Percentiles rank a stretch among this genome's conserved stretches.
These are phyloP conservation scores for Drosera capensis DNA, from an alignment of 148 eudicot species.

Conservation along the genomic window DNA sequence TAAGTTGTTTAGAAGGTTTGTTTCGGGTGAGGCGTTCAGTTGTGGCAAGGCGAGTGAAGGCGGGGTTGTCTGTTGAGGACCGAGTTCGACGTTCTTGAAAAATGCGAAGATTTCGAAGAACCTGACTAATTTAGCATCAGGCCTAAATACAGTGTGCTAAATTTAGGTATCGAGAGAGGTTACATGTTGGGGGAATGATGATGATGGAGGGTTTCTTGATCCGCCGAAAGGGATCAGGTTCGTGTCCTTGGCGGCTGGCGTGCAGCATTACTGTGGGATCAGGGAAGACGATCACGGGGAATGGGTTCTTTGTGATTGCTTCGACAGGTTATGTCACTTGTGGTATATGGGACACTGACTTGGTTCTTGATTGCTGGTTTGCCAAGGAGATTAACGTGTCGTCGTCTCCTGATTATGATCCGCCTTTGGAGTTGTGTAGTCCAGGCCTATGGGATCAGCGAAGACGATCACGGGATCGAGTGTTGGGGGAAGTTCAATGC, in stretches of 20 bases:
- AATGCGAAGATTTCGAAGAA: constrained; percentile 20
- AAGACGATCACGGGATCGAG: no score
- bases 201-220: constrained; percentile 11
- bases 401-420: constrained; percentile 33
- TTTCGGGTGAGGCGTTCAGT: constrained; percentile 79
- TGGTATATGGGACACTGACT: constrained; percentile 68
- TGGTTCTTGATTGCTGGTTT: constrained; percentile 85
- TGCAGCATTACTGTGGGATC: constrained; percentile 72
- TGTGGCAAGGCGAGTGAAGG: constrained; percentile 48
- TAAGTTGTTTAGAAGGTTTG: constrained; percentile 29
- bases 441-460: constrained; percentile 60
- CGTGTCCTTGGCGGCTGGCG: constrained; percentile 52
- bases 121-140: constrained; percentile 32
- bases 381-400: constrained; percentile 13
- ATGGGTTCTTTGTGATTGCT: no score
- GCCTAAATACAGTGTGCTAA: constrained; percentile 46
- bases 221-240: constrained; percentile 37
- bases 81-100: constrained; percentile 32
- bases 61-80: constrained; percentile 74
- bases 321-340: constrained; percentile 41
- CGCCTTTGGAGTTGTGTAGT: constrained; percentile 79
- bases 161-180: constrained; percentile 39
- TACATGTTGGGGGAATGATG: constrained; percentile 69
- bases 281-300: constrained; percentile 65
- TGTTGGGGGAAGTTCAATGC: no score